Conservation (phyloP, 306 rosid species). For the Rosa lucieae region DNA sequence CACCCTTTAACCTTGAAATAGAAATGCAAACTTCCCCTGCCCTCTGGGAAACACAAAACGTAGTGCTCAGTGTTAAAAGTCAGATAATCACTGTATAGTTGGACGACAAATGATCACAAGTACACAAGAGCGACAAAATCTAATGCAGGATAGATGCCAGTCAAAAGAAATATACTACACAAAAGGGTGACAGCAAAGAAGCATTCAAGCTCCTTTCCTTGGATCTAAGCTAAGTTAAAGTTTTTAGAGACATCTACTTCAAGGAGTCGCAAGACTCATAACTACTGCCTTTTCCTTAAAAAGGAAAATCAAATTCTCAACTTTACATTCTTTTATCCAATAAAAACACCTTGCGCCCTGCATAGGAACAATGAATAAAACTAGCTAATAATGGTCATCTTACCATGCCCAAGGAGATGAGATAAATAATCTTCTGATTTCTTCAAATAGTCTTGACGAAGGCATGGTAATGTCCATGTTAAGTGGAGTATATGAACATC, state of each 20-base stretch:
- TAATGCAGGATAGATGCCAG: neutral
- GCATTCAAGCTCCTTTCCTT: conserved; percentile 1
- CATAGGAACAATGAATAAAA: neutral
- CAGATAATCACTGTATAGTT: conserved; percentile 5
- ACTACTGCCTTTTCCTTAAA: neutral
- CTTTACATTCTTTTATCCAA: neutral
- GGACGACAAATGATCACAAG: neutral
- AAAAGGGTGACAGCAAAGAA: neutral
- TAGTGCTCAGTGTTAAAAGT: conserved; percentile 29
- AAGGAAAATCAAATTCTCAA: neutral
- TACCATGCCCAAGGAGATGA: no score
- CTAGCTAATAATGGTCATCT: neutral
- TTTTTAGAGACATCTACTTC: neutral
- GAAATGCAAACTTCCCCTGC: conserved; percentile 87
- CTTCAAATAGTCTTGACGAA: no score
- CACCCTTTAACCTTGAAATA: conserved; percentile 84
- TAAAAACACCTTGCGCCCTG: neutral
- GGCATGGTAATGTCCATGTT: no score
- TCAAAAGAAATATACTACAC: neutral
- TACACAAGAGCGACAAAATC: neutral
- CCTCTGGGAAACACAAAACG: conserved; percentile 63
- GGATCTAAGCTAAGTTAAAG: neutral
- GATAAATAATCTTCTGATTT: no score
- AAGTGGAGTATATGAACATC: no score
- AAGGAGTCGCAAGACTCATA: neutral